Evolutionary conservation across 2,329 filamentous ascomycete species (phyloP), one percentile per base, ranked within the genome.

Genomic region (Balansia obtecta): DNA sequence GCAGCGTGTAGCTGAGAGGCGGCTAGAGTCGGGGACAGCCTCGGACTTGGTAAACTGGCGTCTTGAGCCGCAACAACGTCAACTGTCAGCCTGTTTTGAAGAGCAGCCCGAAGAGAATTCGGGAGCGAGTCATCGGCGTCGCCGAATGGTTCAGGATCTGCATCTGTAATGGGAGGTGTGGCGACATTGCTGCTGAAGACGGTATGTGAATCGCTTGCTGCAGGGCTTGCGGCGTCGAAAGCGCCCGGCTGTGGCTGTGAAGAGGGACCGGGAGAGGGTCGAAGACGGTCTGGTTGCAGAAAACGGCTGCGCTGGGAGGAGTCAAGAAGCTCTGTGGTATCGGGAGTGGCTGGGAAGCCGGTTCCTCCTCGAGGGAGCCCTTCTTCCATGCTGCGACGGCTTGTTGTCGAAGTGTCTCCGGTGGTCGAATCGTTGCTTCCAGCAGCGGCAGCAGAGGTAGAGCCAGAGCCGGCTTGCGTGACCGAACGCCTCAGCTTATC

Each of bases 21-120:
- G 58, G 87, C 88, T 52, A 94, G 79, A 6, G 91, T 94, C 4
- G 93, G 93, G 27, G 93, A 98, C 51, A 98, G 71, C 61, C 93
- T 90, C 34, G 93, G 93, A 65, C 93, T 98, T 48, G 93, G 93
- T 54, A 98, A 74, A 67, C 88, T 96, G 56, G 88, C 88, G 71
- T 96, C 91, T 64, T 93, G 86, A 39, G 84, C 82, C 51, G 82
- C 80, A 50, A 84, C 76, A 45, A 82, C 85, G 60, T 89, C 83
- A 46, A 90, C 74, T 45, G 69, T 70, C 22, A 77, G 73, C 32
- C 75, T 65, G 44, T 71, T 70, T 54, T 70, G 75, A 48, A 72
- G 68, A 56, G 70, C 70, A 57, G 70, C 69, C 37, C 72, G 68
- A 51, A 73, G 62, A 20, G 68, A 69, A 60, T 67, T 68, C 50